Conservation (phyloP, 73 alveolate species). For the Symbiodinium natans region DNA sequence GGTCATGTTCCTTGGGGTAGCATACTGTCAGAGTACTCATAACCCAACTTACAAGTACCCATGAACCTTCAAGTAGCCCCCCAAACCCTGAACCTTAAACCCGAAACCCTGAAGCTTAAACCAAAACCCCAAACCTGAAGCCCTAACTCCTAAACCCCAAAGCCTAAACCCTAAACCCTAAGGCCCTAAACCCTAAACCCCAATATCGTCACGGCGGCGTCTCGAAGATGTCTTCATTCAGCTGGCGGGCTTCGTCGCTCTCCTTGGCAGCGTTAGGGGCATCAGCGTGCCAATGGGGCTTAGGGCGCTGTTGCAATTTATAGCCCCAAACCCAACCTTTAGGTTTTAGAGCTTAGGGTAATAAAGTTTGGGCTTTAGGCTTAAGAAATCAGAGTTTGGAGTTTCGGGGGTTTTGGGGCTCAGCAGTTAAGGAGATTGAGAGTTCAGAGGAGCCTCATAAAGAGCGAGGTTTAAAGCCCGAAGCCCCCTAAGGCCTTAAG, state of each 20-base stretch:
- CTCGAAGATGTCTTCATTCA: constrained; percentile 96
- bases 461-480: background rate
- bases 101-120: too few species aligned
- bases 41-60: too few species aligned
- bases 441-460: too few species aligned
- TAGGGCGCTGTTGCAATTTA: too few species aligned
- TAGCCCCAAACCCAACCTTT: background rate
- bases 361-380: background rate
- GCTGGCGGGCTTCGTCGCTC: background rate
- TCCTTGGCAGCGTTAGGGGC: background rate
- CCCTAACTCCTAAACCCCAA: background rate
- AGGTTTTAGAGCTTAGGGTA: background rate
- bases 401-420: background rate
- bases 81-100: too few species aligned
- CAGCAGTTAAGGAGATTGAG: background rate
- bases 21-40: too few species aligned
- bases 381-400: background rate
- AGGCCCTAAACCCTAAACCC: background rate
- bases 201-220: constrained; percentile 73
- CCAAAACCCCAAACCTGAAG: too few species aligned
- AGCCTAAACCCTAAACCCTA: background rate
- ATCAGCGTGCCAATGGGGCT: too few species aligned
- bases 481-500: background rate
- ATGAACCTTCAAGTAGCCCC: too few species aligned
- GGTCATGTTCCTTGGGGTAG: too few species aligned